Base-by-base conservation (phyloP, 2,329 filamentous ascomycete species). In the Pseudogymnoascus sp. region DNA sequence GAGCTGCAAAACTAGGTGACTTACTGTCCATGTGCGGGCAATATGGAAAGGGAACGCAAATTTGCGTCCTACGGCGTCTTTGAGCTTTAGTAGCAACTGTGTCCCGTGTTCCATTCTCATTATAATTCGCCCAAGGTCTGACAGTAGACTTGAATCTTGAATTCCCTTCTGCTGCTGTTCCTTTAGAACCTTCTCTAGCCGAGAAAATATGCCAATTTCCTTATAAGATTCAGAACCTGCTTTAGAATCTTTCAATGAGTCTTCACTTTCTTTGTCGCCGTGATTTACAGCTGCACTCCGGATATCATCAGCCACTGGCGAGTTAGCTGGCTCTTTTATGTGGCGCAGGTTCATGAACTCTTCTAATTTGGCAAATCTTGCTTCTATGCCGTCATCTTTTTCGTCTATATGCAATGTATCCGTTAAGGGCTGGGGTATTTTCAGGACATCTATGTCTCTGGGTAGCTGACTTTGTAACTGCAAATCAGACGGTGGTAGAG, bases 11-110 rank as follows among this genome's bases (percentile, higher is more conserved):
- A 56, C 2, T 65, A 63, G 40, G 40, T 13, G 3, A 44, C 40
- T 44, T 13, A 44, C 40, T 60, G 7, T 13, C 90, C 90, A 95
- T 1, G 87, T 93, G 71, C 86, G 84, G 75, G 90, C 96, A 31
- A 93, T 74, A 66, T 91, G 85, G 76, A 88, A 96, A 1, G 92
- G 92, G 72, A 96, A 95, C 75, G 85, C 92, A 73, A 95, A 96
- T 75, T 93, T 96, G 67, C 92, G 83, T 29, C 90, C 89, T n/a
- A 96, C 86, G 1, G 91, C 91, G 72, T 96, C 92, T 76, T 93
- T 93, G 77, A 95, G 96, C 68, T 87, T 88, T 74, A 96, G 89
- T 2, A 89, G 89, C 21, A n/a, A n/a, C 81, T 80, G 63, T 78
- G 76, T 7, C 78, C 80, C 6, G 78, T 76, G 17, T 72, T 72